Conservation (phyloP, 1,284 basidiomycete species). For the Cryptococcus amylolentus region DNA sequence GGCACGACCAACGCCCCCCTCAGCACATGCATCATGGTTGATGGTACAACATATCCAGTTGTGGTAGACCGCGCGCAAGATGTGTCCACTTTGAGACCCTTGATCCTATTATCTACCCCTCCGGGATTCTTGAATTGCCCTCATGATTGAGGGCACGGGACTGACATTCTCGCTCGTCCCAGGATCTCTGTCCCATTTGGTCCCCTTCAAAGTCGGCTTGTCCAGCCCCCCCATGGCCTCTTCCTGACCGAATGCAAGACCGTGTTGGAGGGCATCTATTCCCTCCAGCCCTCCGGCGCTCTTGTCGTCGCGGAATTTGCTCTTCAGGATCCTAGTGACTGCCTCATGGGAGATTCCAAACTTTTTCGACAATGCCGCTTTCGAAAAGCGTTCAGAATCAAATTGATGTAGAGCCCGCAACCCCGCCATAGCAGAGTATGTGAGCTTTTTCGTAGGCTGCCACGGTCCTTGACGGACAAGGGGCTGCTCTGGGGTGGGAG, state of each 20-base stretch:
- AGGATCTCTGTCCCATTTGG: constrained; percentile 57
- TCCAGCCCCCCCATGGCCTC: constrained; percentile 51
- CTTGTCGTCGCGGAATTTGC: constrained; percentile 54
- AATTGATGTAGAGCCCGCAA: constrained; percentile 67
- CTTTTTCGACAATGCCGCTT: constrained; percentile 66
- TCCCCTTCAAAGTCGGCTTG: constrained; percentile 56
- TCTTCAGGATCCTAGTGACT: constrained; percentile 75
- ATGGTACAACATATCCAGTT: neutral
- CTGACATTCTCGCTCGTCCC: constrained; percentile 22
- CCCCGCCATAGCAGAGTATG: constrained; percentile 85
- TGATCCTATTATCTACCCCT: neutral
- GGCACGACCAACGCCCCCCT: no score
- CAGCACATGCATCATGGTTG: neutral
- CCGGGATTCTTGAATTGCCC: constrained; percentile 14
- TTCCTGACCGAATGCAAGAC: neutral
- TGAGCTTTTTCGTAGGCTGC: constrained; percentile 79
- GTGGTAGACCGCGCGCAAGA: neutral
- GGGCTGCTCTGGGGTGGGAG: neutral
- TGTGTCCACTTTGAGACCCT: neutral
- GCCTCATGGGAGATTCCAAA: constrained; percentile 85
- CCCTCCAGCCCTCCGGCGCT: constrained; percentile 47
- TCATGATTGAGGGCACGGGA: constrained; percentile 33
- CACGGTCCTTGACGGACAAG: constrained; percentile 50
- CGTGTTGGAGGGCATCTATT: neutral
- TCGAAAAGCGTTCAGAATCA: constrained; percentile 67